phyloP scores from a whole-genome alignment of 148 eudicot genomes.

The Silene uniflora region DNA sequence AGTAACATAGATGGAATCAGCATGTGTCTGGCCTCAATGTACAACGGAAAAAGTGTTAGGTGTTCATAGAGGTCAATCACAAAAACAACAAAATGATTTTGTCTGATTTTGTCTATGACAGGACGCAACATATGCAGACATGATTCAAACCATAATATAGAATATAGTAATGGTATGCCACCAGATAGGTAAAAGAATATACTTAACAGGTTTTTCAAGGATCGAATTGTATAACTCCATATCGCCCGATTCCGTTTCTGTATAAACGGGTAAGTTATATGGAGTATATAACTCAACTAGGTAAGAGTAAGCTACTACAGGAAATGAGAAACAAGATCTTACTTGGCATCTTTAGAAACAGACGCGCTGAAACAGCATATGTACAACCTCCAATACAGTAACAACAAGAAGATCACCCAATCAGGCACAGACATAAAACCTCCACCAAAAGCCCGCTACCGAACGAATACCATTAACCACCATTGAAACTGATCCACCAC shows the following conservation, averaged over 20 bases:
- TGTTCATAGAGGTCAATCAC: neutral
- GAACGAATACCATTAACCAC: no score
- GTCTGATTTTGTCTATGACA: neutral
- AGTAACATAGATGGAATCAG: conserved; percentile 47
- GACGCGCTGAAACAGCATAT: no score
- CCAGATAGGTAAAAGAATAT: conserved; percentile 3
- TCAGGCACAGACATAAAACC: no score
- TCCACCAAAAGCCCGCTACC: no score
- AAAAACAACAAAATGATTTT: neutral
- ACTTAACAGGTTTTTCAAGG: no score
- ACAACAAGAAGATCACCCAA: no score
- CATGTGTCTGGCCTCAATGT: conserved; percentile 80
- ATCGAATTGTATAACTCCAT: conserved; percentile 90
- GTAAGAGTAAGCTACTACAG: neutral
- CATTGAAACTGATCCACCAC: no score
- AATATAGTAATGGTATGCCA: neutral
- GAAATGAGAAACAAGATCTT: conserved; percentile 29
- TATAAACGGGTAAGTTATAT: conserved; percentile 15
- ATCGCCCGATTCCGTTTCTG: conserved; percentile 61
- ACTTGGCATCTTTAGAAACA: no score
- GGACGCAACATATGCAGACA: neutral
- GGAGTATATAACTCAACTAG: neutral
- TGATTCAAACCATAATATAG: neutral
- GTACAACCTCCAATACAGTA: no score
- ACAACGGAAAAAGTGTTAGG: conserved; percentile 19